These are phyloP conservation scores for Phalaenopsis aphrodite DNA, from an alignment of 106 monocot genomes.

Conservation along the genomic window DNA sequence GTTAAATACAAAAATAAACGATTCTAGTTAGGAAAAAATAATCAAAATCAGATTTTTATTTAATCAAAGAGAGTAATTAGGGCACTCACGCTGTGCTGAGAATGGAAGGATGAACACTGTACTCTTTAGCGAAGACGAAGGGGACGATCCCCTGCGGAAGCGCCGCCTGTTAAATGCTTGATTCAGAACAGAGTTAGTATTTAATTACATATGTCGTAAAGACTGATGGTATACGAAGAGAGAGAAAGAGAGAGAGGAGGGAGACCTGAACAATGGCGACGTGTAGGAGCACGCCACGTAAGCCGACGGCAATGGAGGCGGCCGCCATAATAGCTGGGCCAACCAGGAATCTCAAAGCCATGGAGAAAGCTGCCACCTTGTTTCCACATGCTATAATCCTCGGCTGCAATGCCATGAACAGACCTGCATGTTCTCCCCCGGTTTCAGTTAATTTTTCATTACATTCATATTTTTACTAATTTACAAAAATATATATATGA, in stretches of 20 bases:
- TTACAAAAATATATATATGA: not conserved
- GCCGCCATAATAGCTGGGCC: constrained; percentile 89
- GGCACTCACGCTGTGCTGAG: constrained; percentile 88
- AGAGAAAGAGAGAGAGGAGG: not conserved
- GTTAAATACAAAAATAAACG: not conserved
- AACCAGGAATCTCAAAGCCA: constrained; percentile 71
- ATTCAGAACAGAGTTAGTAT: not conserved
- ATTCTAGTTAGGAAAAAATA: not conserved
- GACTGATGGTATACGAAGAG: not conserved
- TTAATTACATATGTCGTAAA: not conserved
- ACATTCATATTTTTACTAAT: not conserved
- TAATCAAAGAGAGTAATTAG: no score
- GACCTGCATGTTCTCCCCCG: constrained; percentile 24
- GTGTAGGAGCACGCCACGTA: constrained; percentile 55
- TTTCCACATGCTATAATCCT: constrained; percentile 88
- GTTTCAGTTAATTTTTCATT: not conserved
- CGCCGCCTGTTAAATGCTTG: constrained; percentile 48
- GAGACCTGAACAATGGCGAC: constrained; percentile 85
- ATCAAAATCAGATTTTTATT: no score
- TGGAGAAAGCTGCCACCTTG: constrained; percentile 54
- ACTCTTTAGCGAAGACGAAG: constrained; percentile 96
- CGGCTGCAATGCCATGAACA: constrained; percentile 96
- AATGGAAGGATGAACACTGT: constrained; percentile 83
- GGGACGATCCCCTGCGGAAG: constrained; percentile 92
- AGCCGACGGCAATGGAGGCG: constrained; percentile 62